phyloP scores from a whole-genome alignment of 139 green algal genomes.

The Picochlorum costavermella region DNA sequence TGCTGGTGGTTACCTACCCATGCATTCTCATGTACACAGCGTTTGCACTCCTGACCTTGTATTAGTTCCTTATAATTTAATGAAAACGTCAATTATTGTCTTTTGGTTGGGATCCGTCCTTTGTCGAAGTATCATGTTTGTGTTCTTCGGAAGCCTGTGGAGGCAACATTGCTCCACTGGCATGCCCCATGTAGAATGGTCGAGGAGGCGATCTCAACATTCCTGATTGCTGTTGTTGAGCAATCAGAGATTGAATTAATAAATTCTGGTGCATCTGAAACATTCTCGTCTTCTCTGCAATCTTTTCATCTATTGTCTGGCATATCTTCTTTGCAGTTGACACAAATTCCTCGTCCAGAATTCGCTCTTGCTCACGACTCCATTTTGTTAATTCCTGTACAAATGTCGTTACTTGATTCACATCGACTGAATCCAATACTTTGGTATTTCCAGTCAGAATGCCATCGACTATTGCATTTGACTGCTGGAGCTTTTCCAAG shows the following conservation, averaged over 20 bases:
- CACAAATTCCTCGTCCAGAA: too few relatives aligned
- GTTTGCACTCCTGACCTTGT: conserved; percentile 78
- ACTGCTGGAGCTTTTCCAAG: conserved; percentile 5
- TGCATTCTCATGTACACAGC: conserved; percentile 73
- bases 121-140: too few relatives aligned
- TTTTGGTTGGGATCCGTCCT: too few relatives aligned
- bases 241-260: conserved; percentile 8
- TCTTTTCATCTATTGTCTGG: too few relatives aligned
- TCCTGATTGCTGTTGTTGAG: background rate
- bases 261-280: conserved; percentile 10
- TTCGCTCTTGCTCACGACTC: too few relatives aligned
- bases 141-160: too few relatives aligned
- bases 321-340: too few relatives aligned
- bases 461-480: conserved; percentile 8
- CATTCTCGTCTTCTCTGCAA: too few relatives aligned
- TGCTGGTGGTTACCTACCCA: conserved; percentile 60
- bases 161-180: too few relatives aligned
- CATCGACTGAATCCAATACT: background rate
- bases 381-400: too few relatives aligned
- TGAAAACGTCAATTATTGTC: background rate
- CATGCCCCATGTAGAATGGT: background rate
- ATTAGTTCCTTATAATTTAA: conserved; percentile 31
- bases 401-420: background rate
- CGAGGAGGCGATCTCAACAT: background rate
- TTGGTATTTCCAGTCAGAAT: conserved; percentile 8